Base-by-base conservation (phyloP, 768 basidiomycete genomes). In the Leccinellum albellum region DNA sequence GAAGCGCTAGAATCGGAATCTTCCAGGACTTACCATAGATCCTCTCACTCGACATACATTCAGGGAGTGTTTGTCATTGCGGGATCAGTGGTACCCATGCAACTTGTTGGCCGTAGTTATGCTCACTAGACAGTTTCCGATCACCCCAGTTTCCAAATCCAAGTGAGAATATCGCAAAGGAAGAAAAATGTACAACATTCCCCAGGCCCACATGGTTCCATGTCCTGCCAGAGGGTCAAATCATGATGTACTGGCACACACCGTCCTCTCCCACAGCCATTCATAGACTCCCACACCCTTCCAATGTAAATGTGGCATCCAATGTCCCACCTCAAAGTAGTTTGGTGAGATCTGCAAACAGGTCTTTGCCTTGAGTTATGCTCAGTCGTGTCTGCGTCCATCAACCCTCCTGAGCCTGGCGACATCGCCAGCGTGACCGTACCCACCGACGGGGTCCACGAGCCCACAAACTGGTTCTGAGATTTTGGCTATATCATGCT, bases 271-370 rank as follows among this genome's bases (percentile, higher is more conserved):
- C 29, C 29, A 3, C 29, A 29, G 29, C 29, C 29, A 31, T 31
- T 12, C 12, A 31, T 31, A 31, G 29, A 40, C 40, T 20, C n/a
- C 20, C 12, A 42, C 20, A 42, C 40, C 20, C 40, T 20, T 42
- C 40, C 50, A 3, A 26, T 26, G 50, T 37, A 57, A 49, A 29
- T 3, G 29, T 20, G 50, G 45, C 52, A 50, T 62, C 45, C 55
- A 52, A 31, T 12, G 12, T 31, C 29, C 29, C 29, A 31, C 29
- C 29, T 31, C 66, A 93, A 69, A 93, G 91, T 54, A 93, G 72
- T 20, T 86, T 86, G 3, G 80, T 89, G 33, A 93, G 76, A 73
- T 93, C 91, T 6, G 89, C 89, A 65, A 93, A 93, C 42, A 91
- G 91, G 70, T 93, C 91, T 68, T 89, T 93, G 55, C 74, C 77